These are phyloP conservation scores for Sugiyamaella xylanicola DNA, from an alignment of 1,139 yeast genomes.

Conservation along the genomic window DNA sequence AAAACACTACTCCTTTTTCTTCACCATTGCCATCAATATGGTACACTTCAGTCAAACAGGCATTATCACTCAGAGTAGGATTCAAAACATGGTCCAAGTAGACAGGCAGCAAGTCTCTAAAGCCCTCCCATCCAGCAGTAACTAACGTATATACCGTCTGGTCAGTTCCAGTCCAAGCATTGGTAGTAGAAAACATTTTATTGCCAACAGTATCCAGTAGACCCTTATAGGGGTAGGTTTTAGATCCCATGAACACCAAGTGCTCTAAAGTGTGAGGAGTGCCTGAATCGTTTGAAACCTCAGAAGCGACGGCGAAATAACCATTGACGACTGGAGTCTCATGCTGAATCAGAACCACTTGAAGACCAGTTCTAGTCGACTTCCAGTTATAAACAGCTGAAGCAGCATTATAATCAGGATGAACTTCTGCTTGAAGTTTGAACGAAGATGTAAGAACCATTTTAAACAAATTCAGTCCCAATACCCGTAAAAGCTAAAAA, in stretches of 20 bases:
- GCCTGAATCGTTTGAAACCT: conserved; percentile 83
- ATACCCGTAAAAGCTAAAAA: too few relatives aligned
- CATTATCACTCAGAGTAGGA: conserved; percentile 88
- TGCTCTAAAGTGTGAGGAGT: conserved; percentile 97
- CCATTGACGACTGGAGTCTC: conserved; percentile 92
- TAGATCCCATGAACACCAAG: conserved; percentile 90
- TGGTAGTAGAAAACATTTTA: conserved; percentile 80
- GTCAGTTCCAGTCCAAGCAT: conserved; percentile 97
- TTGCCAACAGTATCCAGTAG: conserved; percentile 85
- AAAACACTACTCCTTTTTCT: conserved; percentile 95
- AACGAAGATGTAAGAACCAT: conserved; percentile 23
- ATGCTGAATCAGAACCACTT: conserved; percentile 72
- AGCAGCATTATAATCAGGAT: conserved; percentile 32
- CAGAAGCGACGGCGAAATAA: conserved; percentile 93
- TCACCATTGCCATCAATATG: conserved; percentile 89
- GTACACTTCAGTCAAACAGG: conserved; percentile 91
- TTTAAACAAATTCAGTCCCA: not conserved
- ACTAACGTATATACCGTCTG: conserved; percentile 91
- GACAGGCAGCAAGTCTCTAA: conserved; percentile 76
- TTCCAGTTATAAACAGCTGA: conserved; percentile 55
- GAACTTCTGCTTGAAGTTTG: conserved; percentile 33
- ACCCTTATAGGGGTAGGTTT: conserved; percentile 89
- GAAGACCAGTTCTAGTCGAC: conserved; percentile 78
- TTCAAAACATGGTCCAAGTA: conserved; percentile 83
- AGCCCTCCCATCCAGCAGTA: conserved; percentile 98